These are phyloP conservation scores for Eremochloa ophiuroides DNA, from an alignment of 176 grass and related monocot species.

Conservation along the genomic window DNA sequence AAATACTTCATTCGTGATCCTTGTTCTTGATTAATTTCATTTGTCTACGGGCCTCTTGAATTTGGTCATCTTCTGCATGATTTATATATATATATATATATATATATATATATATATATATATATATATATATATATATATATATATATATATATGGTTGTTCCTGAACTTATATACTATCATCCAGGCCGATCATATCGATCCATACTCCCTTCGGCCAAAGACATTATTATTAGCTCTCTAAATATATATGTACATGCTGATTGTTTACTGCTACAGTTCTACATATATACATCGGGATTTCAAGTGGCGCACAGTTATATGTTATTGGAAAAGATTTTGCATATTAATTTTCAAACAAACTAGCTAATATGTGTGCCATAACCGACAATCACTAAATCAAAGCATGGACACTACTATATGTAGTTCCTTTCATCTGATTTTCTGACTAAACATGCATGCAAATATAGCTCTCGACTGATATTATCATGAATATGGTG, in stretches of 20 bases:
- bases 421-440: not conserved
- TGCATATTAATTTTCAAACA: not conserved
- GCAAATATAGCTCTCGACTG: not conserved
- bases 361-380: not conserved
- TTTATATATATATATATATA: no score
- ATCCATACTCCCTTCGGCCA: not conserved
- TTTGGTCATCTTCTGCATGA: not conserved
- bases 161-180: slow-evolving; percentile 10
- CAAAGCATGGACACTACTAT: not conserved
- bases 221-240: slow-evolving; percentile 10
- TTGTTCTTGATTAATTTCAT: not conserved
- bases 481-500: not conserved
- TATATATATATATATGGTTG: not conserved
- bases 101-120: no score
- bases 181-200: not conserved
- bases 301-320: not conserved
- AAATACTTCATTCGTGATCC: not conserved
- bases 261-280: not conserved
- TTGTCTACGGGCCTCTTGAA: not conserved
- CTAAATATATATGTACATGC: not conserved
- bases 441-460: not conserved
- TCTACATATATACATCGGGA: not conserved
- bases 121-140: no score
- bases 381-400: not conserved
- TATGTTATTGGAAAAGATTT: slow-evolving; percentile 1